These are phyloP conservation scores for Apostasia ramifera DNA, from an alignment of 106 monocot species.

Conservation along the genomic window DNA sequence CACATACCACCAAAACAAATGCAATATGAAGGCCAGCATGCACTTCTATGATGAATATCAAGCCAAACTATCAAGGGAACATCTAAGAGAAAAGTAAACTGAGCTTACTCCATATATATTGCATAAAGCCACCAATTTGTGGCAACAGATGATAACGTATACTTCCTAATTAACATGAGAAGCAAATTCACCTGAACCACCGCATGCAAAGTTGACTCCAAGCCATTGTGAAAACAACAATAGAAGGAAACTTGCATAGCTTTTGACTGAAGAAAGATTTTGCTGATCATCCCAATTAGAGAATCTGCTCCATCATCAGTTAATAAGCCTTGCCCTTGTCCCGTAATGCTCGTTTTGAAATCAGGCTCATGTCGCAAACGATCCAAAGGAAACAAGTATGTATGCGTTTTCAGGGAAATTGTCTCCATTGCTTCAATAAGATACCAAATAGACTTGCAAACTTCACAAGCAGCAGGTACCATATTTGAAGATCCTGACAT, in stretches of 20 bases:
- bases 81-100: too few species aligned
- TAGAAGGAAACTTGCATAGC: constrained; percentile 67
- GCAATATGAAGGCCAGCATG: too few species aligned
- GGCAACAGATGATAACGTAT: too few species aligned
- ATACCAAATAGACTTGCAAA: constrained; percentile 87
- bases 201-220: constrained; percentile 84
- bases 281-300: constrained; percentile 41
- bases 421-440: constrained; percentile 69
- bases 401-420: constrained; percentile 29
- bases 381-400: constrained; percentile 47
- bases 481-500: constrained; percentile 71
- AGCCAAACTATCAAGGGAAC: too few species aligned
- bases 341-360: constrained; percentile 3
- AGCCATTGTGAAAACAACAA: constrained; percentile 88
- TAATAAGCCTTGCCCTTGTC: constrained; percentile 14
- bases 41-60: too few species aligned
- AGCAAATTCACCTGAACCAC: constrained; percentile 60
- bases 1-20: too few species aligned
- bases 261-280: constrained; percentile 62
- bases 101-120: too few species aligned
- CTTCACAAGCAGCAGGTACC: constrained; percentile 95
- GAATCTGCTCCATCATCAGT: constrained; percentile 27
- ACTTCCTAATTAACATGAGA: not conserved
- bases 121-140: too few species aligned
- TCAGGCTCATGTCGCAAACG: constrained; percentile 19